These are phyloP conservation scores for Dimargaris xerosporica DNA, from an alignment of 192 early-diverging fungal species.

Conservation along the genomic window DNA sequence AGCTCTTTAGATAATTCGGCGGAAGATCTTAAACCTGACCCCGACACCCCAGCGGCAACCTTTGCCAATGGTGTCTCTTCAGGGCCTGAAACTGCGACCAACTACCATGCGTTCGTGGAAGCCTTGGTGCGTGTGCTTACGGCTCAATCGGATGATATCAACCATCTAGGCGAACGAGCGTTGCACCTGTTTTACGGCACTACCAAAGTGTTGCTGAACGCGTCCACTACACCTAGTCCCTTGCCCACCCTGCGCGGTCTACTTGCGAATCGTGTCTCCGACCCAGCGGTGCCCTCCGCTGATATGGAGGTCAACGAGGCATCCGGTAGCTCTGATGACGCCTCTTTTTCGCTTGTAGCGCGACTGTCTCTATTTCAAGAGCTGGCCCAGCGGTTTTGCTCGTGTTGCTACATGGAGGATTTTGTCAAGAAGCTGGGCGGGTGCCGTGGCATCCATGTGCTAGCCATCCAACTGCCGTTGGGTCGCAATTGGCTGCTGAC, in stretches of 20 bases:
- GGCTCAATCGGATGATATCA: conserved; percentile 39
- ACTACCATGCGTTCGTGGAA: conserved; percentile 45
- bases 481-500: conserved; percentile 84
- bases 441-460: conserved; percentile 72
- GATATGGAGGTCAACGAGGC: background rate
- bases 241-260: background rate
- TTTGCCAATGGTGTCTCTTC: background rate
- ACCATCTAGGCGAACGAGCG: conserved; percentile 46
- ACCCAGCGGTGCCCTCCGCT: background rate
- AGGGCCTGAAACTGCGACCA: background rate
- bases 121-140: conserved; percentile 66
- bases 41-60: background rate
- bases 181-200: conserved; percentile 47
- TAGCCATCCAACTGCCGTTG: conserved; percentile 67
- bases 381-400: conserved; percentile 73
- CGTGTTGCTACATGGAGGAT: conserved; percentile 80
- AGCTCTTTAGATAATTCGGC: conserved; percentile 19
- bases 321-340: background rate
- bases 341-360: conserved; percentile 20
- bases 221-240: background rate
- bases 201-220: background rate
- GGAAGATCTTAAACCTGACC: background rate
- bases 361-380: conserved; percentile 57
- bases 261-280: background rate
- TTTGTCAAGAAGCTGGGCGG: conserved; percentile 81